Conservation (phyloP, 2,329 filamentous ascomycete genomes). For the Aspergillus proliferans region DNA sequence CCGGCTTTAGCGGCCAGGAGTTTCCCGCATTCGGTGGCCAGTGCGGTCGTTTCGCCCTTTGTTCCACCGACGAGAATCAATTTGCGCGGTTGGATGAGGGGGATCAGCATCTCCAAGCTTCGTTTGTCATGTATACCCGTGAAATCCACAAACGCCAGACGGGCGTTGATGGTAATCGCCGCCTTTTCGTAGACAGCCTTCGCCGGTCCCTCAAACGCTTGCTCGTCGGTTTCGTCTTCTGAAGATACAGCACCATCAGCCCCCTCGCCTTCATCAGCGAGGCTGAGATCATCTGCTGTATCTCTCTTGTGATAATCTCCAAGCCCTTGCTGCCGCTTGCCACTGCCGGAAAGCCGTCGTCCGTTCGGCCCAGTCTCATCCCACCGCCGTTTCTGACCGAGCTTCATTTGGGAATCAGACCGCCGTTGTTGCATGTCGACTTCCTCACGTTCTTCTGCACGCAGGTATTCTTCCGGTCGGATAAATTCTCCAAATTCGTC, state of each 20-base stretch:
- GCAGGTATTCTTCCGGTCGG: constrained; percentile 84
- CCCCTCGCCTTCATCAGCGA: constrained; percentile 48
- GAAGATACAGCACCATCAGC: constrained; percentile 54
- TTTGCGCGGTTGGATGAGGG: constrained; percentile 87
- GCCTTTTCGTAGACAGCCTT: constrained; percentile 64
- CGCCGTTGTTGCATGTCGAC: constrained; percentile 58
- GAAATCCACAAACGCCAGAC: constrained; percentile 85
- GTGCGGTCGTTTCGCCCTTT: constrained; percentile 66
- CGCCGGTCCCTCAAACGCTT: constrained; percentile 58
- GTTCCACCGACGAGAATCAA: constrained; percentile 84
- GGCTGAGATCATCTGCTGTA: constrained; percentile 46
- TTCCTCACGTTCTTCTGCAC: constrained; percentile 83
- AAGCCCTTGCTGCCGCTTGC: constrained; percentile 53
- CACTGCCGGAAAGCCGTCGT: constrained; percentile 35
- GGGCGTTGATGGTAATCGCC: constrained; percentile 62
- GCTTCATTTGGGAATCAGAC: constrained; percentile 52
- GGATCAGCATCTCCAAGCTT: constrained; percentile 89
- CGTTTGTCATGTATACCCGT: constrained; percentile 88
- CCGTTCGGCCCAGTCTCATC: constrained; percentile 57
- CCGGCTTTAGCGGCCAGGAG: constrained; percentile 47
- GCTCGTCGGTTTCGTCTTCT: constrained; percentile 48
- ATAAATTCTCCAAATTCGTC: constrained; percentile 96
- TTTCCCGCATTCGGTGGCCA: constrained; percentile 74
- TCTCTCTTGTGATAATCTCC: constrained; percentile 8
- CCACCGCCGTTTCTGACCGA: constrained; percentile 94